Base-by-base conservation (phyloP, 2,329 filamentous ascomycete genomes). In the Microdochium bolleyi region DNA sequence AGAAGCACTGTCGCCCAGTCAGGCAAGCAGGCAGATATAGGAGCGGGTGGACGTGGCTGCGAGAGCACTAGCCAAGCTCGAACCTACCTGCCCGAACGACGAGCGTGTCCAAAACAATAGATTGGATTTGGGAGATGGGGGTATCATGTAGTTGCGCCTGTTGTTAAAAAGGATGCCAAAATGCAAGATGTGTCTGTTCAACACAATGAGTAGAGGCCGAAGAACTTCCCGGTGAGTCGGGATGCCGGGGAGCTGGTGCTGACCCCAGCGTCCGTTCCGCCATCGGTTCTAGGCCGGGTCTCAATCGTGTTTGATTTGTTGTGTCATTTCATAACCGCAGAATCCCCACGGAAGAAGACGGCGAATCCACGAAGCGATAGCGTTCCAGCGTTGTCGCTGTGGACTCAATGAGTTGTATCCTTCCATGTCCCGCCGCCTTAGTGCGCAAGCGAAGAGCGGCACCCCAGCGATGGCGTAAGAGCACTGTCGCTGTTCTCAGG, bases 401-500 rank as follows among this genome's bases (percentile, higher is more conserved):
- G 41, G 41, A 22, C 41, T 46, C 41, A 16, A 21, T 22, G 13
- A 46, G 37, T 41, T 41, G 14, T 19, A 8, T 22, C 13, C 41
- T 19, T 46, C 41, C 41, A 10, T 24, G 16, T 46, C 9, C 19
- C 7, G 16, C 9, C 16, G 19, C n/a, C n/a, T 7, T 8, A 10
- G 9, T 22, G 16, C 41, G 19, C 5, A 5, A 16, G 21, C 3
- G 19, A 22, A 24, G 10, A 46, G 41, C 41, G n/a, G 13, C n/a
- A 21, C 21, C 41, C 41, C 41, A 46, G 21, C 69, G 65, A 74
- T 76, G 72, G 71, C 71, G 73, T 67, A 72, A 59, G 58, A 68
- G 68, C 72, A 76, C 70, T 75, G 64, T 74, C 69, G 66, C 67
- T 63, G 65, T 66, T 49, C 24, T 25, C 48, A 27, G 13, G 9